Base-by-base conservation (phyloP, 2,329 filamentous ascomycete genomes). In the Dactylellina drechsleri region DNA sequence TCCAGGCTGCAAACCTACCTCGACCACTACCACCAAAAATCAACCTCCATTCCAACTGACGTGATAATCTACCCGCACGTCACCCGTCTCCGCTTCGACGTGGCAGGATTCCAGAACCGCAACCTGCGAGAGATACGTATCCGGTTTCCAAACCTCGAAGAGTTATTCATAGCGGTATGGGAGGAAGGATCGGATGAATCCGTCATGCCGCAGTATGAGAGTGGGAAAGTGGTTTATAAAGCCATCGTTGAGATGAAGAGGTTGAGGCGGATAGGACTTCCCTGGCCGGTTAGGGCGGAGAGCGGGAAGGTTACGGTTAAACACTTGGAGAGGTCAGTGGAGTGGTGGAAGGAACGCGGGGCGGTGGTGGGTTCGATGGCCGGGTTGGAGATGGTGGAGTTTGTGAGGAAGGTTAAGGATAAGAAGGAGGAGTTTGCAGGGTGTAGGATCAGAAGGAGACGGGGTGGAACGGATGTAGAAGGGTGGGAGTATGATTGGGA, bases 301-400 rank as follows among this genome's bases (percentile, higher is more conserved):
- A 36, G 12, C 2, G 26, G 6, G 52, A 54, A 31, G 23, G 23
- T 36, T 15, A 15, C 23, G 2, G 13, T 20, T 12, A 28, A 26
- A 20, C 52, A 54, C 4, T 3, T 54, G 13, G 52, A 54, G 26
- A 28, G 13, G 13, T 54, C 52, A 13, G 52, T 36, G 7, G 26
- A 54, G 13, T 31, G 52, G 52, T 54, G 52, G 52, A 13, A 28
- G 20, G 52, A 52, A 54, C 52, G 13, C 3, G 52, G 12, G n/a
- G 49, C 20, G 4, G 15, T 15, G 13, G 28, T 36, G 31, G 23
- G 12, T 1, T 31, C 26, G 52, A 54, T 36, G 31, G 16, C 10
- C 15, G 12, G 26, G 23, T 54, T 54, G 26, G 26, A 28, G 26
- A 10, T n/a, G 5, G 52, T 54, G 10, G 52, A 54, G 52, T 54